Evolutionary conservation across 768 basidiomycete species (phyloP).

Genomic region (Pisolithus albus): DNA sequence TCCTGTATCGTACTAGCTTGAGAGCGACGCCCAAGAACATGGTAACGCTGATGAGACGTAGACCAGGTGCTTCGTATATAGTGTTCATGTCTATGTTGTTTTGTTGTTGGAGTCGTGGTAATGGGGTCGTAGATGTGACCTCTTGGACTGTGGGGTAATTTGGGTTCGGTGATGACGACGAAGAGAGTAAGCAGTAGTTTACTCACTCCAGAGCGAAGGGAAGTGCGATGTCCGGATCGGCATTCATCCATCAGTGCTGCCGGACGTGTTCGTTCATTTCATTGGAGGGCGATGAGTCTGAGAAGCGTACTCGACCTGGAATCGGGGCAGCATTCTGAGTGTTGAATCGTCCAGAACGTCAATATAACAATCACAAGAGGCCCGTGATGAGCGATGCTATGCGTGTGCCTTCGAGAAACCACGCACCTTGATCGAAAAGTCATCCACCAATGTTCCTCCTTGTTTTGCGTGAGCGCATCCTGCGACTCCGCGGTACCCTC

Average conservation of each 20-base stretch:
- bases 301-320: conserved; percentile 39
- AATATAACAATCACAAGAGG: too few relatives aligned
- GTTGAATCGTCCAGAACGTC: too few relatives aligned
- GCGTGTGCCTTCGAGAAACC: too few relatives aligned
- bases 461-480: too few relatives aligned
- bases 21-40: conserved; percentile 70
- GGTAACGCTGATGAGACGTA: conserved; percentile 53
- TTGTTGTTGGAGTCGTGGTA: conserved; percentile 41
- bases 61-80: conserved; percentile 49
- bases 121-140: conserved; percentile 51
- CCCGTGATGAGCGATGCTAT: too few relatives aligned
- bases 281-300: not conserved
- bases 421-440: too few relatives aligned
- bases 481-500: too few relatives aligned
- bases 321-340: too few relatives aligned
- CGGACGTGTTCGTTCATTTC: not conserved
- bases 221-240: conserved; percentile 63
- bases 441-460: too few relatives aligned
- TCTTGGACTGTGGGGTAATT: conserved; percentile 9
- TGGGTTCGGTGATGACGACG: not conserved
- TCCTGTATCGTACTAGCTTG: conserved; percentile 62
- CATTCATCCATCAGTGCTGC: conserved; percentile 62
- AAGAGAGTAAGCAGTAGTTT: not conserved
- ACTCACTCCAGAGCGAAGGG: conserved; percentile 61
- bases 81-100: conserved; percentile 51